Base-by-base conservation (phyloP, 495 filamentous ascomycete genomes). In the Daldinia vernicosa region DNA sequence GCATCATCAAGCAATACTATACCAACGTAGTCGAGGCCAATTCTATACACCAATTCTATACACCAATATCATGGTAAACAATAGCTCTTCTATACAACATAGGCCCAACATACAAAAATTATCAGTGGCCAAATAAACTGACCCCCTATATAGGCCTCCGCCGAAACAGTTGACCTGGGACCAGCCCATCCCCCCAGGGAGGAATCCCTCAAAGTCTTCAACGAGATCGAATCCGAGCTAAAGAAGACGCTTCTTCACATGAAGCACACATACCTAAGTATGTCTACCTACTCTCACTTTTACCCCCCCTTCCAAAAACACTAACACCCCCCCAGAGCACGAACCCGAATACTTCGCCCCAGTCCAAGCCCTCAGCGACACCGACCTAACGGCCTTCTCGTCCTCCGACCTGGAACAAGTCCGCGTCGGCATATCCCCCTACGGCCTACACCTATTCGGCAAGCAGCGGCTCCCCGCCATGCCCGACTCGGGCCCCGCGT, bases 391-490 rank as follows among this genome's bases (percentile, higher is more conserved):
- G 0, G 75, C 74, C 60, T 87, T 89, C 75, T 66, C 72, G 15
- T 67, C 79, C 17, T 77, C 82, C 28, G 82, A 87, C 74, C 73
- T 89, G 11, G 75, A 78, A 22, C 37, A 74, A 12, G 87, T 89
- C 24, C 83, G 87, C 40, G 82, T 87, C 5, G 86, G 81, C 30
- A 74, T 70, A 6, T 81, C 82, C 0, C 84, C 85, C 1, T 89
- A 89, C 70, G 87, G 87, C 1, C 68, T 86, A 11, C 85, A 87
- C 72, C 70, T 89, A 15, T 85, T 89, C 66, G 86, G 85, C 69
- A 88, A 87, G 69, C 73, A 89, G 47, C 81, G 80, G 22, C 75
- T 89, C 27, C 85, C 83, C 5, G 78, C 80, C 33, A 55, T 80
- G 74, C 76, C 79, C 26, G 78, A 82, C 40, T 64, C 68, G 1